Percentiles rank a stretch among this genome's conserved stretches.
Conservation (phyloP, 208 protist genomes). For the Strigomonas culicis region DNA sequence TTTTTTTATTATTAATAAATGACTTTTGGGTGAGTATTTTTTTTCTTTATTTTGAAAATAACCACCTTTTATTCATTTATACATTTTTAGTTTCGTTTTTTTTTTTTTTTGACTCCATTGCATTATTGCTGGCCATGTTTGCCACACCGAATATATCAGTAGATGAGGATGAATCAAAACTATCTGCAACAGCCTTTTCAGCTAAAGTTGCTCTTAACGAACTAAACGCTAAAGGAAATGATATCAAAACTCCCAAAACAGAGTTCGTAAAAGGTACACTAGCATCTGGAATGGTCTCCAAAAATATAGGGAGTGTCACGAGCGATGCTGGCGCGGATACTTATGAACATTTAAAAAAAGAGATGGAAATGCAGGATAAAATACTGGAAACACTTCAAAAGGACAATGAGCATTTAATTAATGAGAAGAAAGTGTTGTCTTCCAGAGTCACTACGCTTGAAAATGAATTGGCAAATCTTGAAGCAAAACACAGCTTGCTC, state of each 20-base stretch:
- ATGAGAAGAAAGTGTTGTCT: constrained; percentile 40
- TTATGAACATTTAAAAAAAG: constrained; percentile 29
- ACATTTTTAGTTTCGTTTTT: background rate
- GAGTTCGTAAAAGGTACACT: too few relatives aligned
- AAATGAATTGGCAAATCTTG: constrained; percentile 42
- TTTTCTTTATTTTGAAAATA: too few relatives aligned
- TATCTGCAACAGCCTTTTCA: too few relatives aligned
- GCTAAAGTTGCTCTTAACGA: too few relatives aligned
- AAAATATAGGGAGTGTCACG: too few relatives aligned
- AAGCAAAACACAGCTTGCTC: constrained; percentile 67
- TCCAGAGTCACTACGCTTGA: constrained; percentile 36
- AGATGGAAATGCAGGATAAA: constrained; percentile 65
- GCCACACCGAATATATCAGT: too few relatives aligned
- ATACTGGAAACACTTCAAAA: constrained; percentile 63
- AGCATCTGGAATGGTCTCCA: too few relatives aligned
- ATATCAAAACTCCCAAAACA: too few relatives aligned
- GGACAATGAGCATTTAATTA: constrained; percentile 60
- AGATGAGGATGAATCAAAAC: too few relatives aligned
- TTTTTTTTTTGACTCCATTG: background rate
- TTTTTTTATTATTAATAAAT: too few relatives aligned
- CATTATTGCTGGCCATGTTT: background rate
- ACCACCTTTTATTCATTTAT: too few relatives aligned
- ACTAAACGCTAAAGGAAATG: too few relatives aligned
- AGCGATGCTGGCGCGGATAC: background rate
- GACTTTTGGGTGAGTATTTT: background rate